Evolutionary conservation across 306 rosid genomes (phyloP).

Genomic region (Dalbergia cochinchinensis): DNA sequence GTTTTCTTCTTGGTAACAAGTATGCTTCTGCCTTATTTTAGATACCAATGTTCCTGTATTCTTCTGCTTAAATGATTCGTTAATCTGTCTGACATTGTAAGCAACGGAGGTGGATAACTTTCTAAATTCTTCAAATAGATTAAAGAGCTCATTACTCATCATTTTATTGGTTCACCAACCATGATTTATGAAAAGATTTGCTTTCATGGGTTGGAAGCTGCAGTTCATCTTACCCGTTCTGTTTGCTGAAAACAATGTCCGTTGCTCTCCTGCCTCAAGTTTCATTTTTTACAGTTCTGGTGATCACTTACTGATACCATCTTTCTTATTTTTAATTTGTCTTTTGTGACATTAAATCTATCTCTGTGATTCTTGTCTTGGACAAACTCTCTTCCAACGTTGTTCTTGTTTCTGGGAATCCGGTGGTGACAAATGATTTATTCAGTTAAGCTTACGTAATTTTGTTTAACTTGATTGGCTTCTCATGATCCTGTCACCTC

Average conservation of each 20-base stretch:
- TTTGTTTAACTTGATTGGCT: conserved; percentile 8
- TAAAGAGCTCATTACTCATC: not conserved
- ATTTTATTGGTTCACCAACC: conserved; percentile 19
- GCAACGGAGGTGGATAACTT: conserved; percentile 7
- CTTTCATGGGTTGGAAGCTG: not conserved
- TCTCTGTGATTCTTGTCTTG: conserved; percentile 5
- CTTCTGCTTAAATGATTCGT: conserved; percentile 27
- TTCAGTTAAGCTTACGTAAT: not conserved
- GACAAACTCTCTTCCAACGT: not conserved
- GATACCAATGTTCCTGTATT: conserved; percentile 16
- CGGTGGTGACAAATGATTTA: not conserved
- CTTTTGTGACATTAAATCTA: not conserved
- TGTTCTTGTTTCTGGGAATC: not conserved
- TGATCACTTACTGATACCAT: not conserved
- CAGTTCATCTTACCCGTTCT: not conserved
- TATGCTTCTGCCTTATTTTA: conserved; percentile 54
- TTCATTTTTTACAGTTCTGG: not conserved
- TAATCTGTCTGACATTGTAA: conserved; percentile 25
- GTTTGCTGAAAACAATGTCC: conserved; percentile 17
- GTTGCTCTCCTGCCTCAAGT: not conserved
- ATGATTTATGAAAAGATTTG: not conserved
- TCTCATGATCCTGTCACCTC: not conserved
- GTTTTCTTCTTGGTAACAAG: conserved; percentile 99
- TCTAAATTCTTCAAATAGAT: conserved; percentile 5
- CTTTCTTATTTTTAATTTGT: not conserved